Evolutionary conservation across 1,139 yeast species (phyloP).

Genomic region (Hyphopichia khmerensis): DNA sequence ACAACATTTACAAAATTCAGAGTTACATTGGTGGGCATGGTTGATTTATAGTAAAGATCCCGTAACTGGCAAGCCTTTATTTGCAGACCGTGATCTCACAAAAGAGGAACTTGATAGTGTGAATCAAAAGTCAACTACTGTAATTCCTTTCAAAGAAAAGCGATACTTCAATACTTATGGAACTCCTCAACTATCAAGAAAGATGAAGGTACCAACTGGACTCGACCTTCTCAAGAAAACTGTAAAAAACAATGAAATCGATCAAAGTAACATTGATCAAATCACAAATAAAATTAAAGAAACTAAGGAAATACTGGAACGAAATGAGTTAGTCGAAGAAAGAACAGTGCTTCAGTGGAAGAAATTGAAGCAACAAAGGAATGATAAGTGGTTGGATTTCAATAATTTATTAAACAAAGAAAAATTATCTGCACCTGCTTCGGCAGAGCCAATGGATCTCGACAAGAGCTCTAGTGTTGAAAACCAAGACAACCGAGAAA

Average conservation of each 20-base stretch:
- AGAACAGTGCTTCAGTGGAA: conserved; percentile 33
- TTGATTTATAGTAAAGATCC: conserved; percentile 39
- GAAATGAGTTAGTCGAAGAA: conserved; percentile 18
- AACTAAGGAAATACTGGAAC: conserved; percentile 8
- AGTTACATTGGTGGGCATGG: conserved; percentile 45
- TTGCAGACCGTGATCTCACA: conserved; percentile 21
- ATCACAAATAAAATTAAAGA: conserved; percentile 12
- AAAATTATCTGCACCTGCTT: conserved; percentile 9
- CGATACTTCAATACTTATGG: conserved; percentile 43
- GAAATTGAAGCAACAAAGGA: conserved; percentile 21
- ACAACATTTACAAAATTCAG: conserved; percentile 27
- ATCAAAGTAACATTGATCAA: conserved; percentile 8
- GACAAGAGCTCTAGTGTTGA: no score
- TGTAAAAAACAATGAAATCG: conserved; percentile 2
- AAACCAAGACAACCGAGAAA: not conserved
- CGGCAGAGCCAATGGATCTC: no score
- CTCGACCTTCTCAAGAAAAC: conserved; percentile 17
- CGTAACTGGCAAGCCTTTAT: conserved; percentile 27
- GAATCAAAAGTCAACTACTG: conserved; percentile 14
- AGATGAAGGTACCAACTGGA: conserved; percentile 39
- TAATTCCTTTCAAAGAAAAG: conserved; percentile 31
- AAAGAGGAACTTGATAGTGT: conserved; percentile 20
- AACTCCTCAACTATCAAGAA: conserved; percentile 45
- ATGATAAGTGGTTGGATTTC: conserved; percentile 19
- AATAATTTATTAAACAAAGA: conserved; percentile 14